phyloP scores from a whole-genome alignment of 306 rosid species.

The Quercus aquifolioides region DNA sequence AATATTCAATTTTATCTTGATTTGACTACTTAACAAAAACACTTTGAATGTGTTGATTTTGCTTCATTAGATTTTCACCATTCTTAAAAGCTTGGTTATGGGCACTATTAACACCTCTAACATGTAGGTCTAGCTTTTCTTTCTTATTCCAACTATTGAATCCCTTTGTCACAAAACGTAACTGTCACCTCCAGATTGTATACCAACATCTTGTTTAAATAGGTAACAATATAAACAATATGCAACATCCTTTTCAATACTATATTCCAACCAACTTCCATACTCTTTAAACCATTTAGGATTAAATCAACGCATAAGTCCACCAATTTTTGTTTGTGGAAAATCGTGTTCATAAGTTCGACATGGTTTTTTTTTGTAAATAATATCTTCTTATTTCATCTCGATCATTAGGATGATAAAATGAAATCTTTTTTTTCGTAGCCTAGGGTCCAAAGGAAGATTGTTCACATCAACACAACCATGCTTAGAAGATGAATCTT shows the following conservation, averaged over 20 bases:
- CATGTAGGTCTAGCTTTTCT: not conserved
- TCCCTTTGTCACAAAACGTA: not conserved
- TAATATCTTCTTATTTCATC: too few species aligned
- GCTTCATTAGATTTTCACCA: not conserved
- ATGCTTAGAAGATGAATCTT: too few species aligned
- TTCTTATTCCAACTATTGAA: not conserved
- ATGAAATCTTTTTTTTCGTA: too few species aligned
- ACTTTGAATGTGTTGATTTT: not conserved
- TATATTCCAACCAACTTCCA: not conserved
- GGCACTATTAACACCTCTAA: not conserved
- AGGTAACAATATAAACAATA: constrained; percentile 6
- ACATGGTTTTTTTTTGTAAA: not conserved
- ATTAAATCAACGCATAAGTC: not conserved
- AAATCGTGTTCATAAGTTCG: not conserved
- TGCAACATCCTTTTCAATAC: not conserved
- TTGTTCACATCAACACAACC: too few species aligned
- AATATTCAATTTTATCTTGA: too few species aligned
- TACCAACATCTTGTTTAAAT: not conserved
- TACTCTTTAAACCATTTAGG: not conserved
- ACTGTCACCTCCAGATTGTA: not conserved
- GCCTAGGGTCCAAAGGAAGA: too few species aligned
- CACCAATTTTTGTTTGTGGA: not conserved
- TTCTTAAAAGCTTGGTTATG: not conserved
- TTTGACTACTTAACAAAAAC: too few species aligned
- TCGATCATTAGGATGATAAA: too few species aligned